Evolutionary conservation across 2,329 filamentous ascomycete species (phyloP), one percentile per base, ranked within the genome.

Genomic region (Phaeosphaeriaceae sp.): DNA sequence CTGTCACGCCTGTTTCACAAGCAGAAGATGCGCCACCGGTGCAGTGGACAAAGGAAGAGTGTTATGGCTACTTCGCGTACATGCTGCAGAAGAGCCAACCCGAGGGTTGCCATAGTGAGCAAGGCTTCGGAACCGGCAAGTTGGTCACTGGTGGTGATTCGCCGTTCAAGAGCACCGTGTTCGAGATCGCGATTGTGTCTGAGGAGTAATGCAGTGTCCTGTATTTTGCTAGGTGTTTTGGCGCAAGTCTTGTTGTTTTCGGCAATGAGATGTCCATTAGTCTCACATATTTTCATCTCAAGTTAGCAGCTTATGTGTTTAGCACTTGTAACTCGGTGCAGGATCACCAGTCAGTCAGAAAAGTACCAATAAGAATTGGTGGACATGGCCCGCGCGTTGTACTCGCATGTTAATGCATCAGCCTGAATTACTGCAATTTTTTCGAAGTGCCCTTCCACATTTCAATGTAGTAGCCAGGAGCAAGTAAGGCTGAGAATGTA

Each of bases 51-150:
- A 58, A 57, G 19, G 48, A 58, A 11, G 72, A 75, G 15, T 75
- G 72, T 61, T 69, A 71, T 46, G 71, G 70, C 1, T 75, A 74
- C 51, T 71, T 75, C 40, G 54, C 60, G 10, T 48, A 65, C 9
- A 56, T 74, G 49, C 53, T 75, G 0, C 45, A 61, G 42, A 65
- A 70, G 41, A 27, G 36, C 45, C 60, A 53, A 2, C 53, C 67
- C 19, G 70, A 69, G 10, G 70, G 70, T 11, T 75, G 72, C 27
- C 59, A 60, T n/a, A 57, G 48, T 17, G 21, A 48, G 15, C 50
- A 53, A 25, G 71, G 67, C 15, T 66, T 68, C 41, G 67, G 70
- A 5, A 51, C 62, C 27, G 71, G 69, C 2, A 65, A 56, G n/a
- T 49, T 71, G 13, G 66, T 49, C 9, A 69, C 69, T 19, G 71